These are phyloP conservation scores for Neocallimastix lanati DNA, from an alignment of 192 early-diverging fungal genomes.

Conservation along the genomic window DNA sequence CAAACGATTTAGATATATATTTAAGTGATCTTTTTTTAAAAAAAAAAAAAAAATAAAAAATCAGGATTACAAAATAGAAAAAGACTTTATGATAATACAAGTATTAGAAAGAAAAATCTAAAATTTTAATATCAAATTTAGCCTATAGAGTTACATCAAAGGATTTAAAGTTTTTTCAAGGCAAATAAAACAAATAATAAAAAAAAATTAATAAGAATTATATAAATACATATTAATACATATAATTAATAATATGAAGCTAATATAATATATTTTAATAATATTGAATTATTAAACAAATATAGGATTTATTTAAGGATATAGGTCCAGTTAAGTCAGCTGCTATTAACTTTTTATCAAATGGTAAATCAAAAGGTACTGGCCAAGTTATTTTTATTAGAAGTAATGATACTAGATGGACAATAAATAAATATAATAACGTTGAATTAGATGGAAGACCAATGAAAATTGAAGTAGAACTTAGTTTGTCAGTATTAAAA, in stretches of 20 bases:
- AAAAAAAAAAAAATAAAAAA: no score
- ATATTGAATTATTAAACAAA: no score
- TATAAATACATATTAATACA: not conserved
- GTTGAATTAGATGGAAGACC: not conserved
- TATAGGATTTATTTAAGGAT: not conserved
- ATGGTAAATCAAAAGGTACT: not conserved
- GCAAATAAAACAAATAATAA: no score
- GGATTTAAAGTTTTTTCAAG: no score
- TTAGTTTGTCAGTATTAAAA: not conserved
- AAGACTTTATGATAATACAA: not conserved
- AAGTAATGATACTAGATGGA: not conserved
- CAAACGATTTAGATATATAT: no score
- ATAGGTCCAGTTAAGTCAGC: not conserved
- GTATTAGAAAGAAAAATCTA: no score
- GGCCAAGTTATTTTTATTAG: not conserved
- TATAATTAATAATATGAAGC: no score
- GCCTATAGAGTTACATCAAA: not conserved
- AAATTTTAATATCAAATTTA: not conserved
- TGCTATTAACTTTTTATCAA: not conserved
- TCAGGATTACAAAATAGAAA: not conserved
- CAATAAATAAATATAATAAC: not conserved
- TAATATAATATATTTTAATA: no score
- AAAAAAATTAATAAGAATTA: not conserved
- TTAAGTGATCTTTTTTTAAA: no score
- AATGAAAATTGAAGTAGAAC: not conserved